Percentiles rank a stretch among this genome's conserved stretches.
phyloP scores from a whole-genome alignment of 805 yeast species.

The Hanseniaspora hatyaiensis region DNA sequence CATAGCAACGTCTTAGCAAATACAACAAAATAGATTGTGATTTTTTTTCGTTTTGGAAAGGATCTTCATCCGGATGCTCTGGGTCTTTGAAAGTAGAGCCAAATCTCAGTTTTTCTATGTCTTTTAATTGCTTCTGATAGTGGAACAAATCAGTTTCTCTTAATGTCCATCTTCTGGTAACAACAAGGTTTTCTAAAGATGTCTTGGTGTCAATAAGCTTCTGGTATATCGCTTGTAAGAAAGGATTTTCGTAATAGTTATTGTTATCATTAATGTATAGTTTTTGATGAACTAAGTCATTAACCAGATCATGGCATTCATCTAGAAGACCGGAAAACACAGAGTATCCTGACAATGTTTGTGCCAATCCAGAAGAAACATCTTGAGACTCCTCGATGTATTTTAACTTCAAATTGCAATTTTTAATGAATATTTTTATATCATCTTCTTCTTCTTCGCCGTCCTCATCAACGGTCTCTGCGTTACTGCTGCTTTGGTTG shows the following conservation, averaged over 20 bases:
- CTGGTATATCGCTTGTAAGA: constrained; percentile 49
- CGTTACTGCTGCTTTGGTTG: neutral
- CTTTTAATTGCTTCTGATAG: constrained; percentile 62
- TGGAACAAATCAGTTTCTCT: constrained; percentile 87
- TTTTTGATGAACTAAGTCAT: constrained; percentile 46
- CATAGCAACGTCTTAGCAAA: constrained; percentile 78
- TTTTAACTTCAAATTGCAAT: constrained; percentile 13
- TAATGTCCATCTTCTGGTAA: constrained; percentile 94
- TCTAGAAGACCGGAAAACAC: constrained; percentile 66
- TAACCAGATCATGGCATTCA: constrained; percentile 65
- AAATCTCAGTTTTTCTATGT: constrained; percentile 61
- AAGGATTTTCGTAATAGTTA: constrained; percentile 35
- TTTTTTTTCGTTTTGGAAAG: constrained; percentile 29
- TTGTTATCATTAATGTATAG: constrained; percentile 21
- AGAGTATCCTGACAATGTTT: constrained; percentile 33
- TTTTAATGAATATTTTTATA: constrained; percentile 17
- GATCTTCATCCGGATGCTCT: constrained; percentile 14
- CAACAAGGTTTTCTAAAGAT: constrained; percentile 66
- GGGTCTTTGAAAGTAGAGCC: constrained; percentile 43
- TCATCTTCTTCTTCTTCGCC: constrained; percentile 4
- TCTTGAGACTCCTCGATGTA: constrained; percentile 18
- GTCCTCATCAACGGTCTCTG: neutral
- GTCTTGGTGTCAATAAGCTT: constrained; percentile 54
- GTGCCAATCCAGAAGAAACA: constrained; percentile 20
- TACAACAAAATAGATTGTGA: constrained; percentile 60